Conservation (phyloP, 352 stramenopile genomes). For the Phytophthora syringae region DNA sequence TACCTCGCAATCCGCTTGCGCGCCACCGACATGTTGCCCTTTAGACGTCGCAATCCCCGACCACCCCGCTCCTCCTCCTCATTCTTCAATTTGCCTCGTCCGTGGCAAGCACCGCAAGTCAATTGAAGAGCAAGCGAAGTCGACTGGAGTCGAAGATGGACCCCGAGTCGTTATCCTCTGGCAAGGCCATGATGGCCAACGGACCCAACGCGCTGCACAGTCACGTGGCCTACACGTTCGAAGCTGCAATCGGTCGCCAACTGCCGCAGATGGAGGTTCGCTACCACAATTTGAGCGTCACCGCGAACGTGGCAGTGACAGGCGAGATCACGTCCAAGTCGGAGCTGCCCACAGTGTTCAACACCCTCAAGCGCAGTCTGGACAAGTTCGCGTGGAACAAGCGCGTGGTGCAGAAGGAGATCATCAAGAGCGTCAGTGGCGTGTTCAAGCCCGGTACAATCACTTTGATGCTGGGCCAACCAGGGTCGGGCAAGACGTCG, state of each 20-base stretch:
- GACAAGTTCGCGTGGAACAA: conserved; percentile 31
- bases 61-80: not conserved
- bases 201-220: conserved; percentile 38
- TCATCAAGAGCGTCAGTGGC: conserved; percentile 32
- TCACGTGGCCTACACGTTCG: conserved; percentile 33
- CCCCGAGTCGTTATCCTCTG: not conserved
- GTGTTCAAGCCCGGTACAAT: conserved; percentile 35
- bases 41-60: not conserved
- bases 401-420: conserved; percentile 40
- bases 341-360: conserved; percentile 49
- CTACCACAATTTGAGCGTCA: conserved; percentile 35
- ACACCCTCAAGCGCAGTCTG: conserved; percentile 32
- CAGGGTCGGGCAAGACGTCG: conserved; percentile 31
- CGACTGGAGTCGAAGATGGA: not conserved
- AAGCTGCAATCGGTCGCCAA: conserved; percentile 31
- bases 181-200: no score
- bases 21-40: not conserved
- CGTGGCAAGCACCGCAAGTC: not conserved
- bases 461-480: conserved; percentile 29
- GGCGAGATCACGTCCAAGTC: no score
- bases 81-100: conserved; percentile 3
- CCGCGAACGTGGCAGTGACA: conserved; percentile 35
- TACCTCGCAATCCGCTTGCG: not conserved
- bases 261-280: conserved; percentile 43
- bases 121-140: no score